Percentiles rank a stretch among this genome's conserved stretches.
Conservation (phyloP, 441 rosid species). For the Gossypium davidsonii region DNA sequence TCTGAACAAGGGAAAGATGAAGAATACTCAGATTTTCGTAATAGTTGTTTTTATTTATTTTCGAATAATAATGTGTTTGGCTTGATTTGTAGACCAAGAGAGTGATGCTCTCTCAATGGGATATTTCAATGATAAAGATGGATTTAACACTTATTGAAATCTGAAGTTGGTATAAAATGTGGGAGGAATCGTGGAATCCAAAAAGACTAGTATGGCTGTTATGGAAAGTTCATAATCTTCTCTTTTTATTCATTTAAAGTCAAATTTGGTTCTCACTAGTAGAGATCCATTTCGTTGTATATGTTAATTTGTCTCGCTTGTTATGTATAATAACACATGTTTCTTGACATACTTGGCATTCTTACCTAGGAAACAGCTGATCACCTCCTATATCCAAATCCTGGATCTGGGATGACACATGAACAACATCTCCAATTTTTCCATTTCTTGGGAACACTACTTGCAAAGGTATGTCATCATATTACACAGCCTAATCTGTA, state of each 20-base stretch:
- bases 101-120: background rate
- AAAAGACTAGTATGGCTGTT: background rate
- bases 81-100: background rate
- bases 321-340: background rate
- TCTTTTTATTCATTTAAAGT: background rate
- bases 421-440: conserved; percentile 96
- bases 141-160: background rate
- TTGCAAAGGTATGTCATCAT: conserved; percentile 62
- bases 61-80: background rate
- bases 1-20: background rate
- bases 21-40: background rate
- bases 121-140: background rate
- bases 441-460: conserved; percentile 90
- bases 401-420: conserved; percentile 96
- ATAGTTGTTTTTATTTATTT: background rate
- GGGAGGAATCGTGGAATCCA: background rate
- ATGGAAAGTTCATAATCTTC: background rate
- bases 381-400: conserved; percentile 96
- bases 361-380: conserved; percentile 74
- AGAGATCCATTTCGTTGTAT: background rate
- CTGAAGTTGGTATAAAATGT: background rate
- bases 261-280: background rate
- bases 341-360: conserved; percentile 18
- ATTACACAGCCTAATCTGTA: conserved; percentile 7
- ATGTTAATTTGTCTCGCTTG: background rate